These are phyloP conservation scores for Mycena sanguinolenta DNA, from an alignment of 768 basidiomycete genomes.

Conservation along the genomic window DNA sequence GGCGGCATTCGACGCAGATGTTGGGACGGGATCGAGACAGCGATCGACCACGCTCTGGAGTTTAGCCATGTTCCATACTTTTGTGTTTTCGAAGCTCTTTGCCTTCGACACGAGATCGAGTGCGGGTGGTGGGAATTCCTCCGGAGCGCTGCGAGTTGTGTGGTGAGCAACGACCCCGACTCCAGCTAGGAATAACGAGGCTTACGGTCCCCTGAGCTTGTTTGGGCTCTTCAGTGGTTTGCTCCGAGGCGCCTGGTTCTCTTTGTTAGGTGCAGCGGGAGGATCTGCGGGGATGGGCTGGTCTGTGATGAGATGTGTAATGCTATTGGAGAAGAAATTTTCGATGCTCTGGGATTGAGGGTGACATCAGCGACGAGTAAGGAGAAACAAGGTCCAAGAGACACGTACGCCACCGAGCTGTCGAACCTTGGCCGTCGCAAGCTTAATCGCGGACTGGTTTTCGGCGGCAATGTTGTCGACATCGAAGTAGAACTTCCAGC, in stretches of 20 bases:
- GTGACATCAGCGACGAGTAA: slow-evolving; percentile 20
- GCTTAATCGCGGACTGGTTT: slow-evolving; percentile 50
- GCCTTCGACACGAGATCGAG: slow-evolving; percentile 74
- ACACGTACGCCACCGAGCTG: slow-evolving; percentile 84
- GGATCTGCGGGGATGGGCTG: slow-evolving; percentile 51
- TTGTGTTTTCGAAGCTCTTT: slow-evolving; percentile 73
- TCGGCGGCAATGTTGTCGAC: slow-evolving; percentile 61
- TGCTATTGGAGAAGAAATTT: slow-evolving; percentile 87
- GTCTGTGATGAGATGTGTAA: slow-evolving; percentile 91
- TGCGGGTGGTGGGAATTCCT: slow-evolving; percentile 40
- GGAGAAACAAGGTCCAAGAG: slow-evolving; percentile 11
- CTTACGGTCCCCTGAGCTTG: slow-evolving; percentile 71
- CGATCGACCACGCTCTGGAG: slow-evolving; percentile 80
- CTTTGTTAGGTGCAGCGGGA: slow-evolving; percentile 67
- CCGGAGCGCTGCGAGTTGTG: slow-evolving; percentile 43
- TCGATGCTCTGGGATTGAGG: slow-evolving; percentile 75
- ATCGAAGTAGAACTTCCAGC: slow-evolving; percentile 90
- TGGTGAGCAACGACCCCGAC: slow-evolving; percentile 12
- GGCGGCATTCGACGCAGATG: slow-evolving; percentile 34
- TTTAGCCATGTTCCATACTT: slow-evolving; percentile 87
- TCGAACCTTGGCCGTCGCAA: slow-evolving; percentile 67
- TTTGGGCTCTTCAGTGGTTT: slow-evolving; percentile 75
- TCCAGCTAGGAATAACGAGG: slow-evolving; percentile 9
- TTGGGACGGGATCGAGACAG: slow-evolving; percentile 59
- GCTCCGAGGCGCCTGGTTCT: slow-evolving; percentile 61